A percentile compares a stretch with the other conserved stretches of the same genome.
Evolutionary conservation across 306 rosid species (phyloP).

Genomic region (Glycine latifolia): DNA sequence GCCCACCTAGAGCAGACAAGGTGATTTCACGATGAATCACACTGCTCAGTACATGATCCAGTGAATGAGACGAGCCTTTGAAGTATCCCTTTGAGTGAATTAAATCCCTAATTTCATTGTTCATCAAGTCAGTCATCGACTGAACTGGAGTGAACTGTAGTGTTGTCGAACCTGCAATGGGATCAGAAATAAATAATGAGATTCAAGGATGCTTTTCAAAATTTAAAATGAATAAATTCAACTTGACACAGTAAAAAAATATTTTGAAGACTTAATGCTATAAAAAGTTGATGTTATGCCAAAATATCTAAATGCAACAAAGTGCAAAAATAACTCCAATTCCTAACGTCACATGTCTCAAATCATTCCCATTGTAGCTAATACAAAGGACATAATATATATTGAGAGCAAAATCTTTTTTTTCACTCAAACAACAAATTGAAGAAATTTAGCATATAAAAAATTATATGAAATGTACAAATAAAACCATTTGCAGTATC

Average conservation of each 20-base stretch:
- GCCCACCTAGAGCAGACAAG: conserved; percentile 79
- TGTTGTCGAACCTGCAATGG: conserved; percentile 68
- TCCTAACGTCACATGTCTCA: conserved; percentile 20
- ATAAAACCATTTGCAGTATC: neutral
- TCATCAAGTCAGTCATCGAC: conserved; percentile 55
- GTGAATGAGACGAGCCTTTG: conserved; percentile 70
- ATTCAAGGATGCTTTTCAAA: conserved; percentile 12
- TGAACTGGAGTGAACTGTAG: conserved; percentile 73
- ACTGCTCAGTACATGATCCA: conserved; percentile 61
- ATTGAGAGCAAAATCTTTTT: neutral
- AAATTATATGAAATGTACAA: neutral
- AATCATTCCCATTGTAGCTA: conserved; percentile 1
- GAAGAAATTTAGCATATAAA: neutral
- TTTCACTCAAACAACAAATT: neutral
- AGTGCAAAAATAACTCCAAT: conserved; percentile 18
- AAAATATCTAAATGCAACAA: conserved; percentile 34
- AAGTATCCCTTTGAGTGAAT: conserved; percentile 75
- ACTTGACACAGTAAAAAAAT: neutral
- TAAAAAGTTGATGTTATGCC: conserved; percentile 17
- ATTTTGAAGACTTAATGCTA: conserved; percentile 1
- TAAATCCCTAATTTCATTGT: conserved; percentile 69
- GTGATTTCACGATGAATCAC: conserved; percentile 62
- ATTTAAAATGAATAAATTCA: conserved; percentile 24
- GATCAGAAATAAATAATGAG: conserved; percentile 41
- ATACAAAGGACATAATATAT: conserved; percentile 17